Evolutionary conservation across 306 rosid genomes (phyloP).

Genomic region (Sechiopsis laciniata): DNA sequence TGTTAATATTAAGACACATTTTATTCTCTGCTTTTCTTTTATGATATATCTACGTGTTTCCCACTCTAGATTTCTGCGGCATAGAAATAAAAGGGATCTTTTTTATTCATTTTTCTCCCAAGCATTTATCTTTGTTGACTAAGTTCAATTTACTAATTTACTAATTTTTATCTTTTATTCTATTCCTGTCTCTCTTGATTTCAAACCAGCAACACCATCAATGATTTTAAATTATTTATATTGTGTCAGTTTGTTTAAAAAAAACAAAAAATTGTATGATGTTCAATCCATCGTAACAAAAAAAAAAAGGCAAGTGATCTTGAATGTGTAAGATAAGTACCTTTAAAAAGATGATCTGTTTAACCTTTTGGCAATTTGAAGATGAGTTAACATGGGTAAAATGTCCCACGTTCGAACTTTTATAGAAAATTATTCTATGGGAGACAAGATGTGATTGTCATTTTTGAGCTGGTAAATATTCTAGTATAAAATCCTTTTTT

Average conservation of each 20-base stretch:
- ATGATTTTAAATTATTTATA: not conserved
- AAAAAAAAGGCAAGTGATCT: not conserved
- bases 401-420: too few species aligned
- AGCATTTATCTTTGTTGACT: conserved; percentile 12
- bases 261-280: not conserved
- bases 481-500: too few species aligned
- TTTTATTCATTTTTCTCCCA: not conserved
- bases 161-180: not conserved
- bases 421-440: too few species aligned
- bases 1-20: not conserved
- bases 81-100: conserved; percentile 12
- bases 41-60: conserved; percentile 19
- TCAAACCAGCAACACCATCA: not conserved
- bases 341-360: too few species aligned
- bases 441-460: too few species aligned
- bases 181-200: not conserved
- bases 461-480: too few species aligned
- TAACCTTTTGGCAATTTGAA: too few species aligned
- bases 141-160: not conserved
- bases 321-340: too few species aligned
- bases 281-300: not conserved
- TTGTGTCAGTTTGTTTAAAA: not conserved
- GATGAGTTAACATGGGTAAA: too few species aligned
- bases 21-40: not conserved
- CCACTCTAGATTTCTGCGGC: conserved; percentile 12